These are phyloP conservation scores for Apiospora rasikravindrae DNA, from an alignment of 2,329 filamentous ascomycete species.

Conservation along the genomic window DNA sequence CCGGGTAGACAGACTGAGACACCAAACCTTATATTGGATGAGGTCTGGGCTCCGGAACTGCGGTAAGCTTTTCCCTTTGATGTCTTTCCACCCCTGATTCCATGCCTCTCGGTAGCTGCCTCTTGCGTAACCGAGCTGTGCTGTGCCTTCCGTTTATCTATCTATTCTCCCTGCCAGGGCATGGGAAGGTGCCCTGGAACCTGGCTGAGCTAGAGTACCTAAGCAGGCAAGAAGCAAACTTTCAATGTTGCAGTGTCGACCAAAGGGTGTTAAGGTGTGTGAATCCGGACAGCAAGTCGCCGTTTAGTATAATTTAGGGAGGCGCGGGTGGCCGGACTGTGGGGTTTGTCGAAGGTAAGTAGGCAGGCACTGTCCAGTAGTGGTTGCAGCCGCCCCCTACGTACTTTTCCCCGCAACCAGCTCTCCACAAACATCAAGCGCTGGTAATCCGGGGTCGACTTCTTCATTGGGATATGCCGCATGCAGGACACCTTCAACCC, in stretches of 20 bases:
- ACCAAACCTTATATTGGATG: background rate
- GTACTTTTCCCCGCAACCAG: constrained; percentile 15
- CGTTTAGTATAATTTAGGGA: background rate
- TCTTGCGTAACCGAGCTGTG: constrained; percentile 3
- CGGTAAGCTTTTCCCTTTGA: background rate
- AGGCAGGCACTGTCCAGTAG: background rate
- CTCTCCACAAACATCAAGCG: constrained; percentile 6
- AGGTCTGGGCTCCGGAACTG: background rate
- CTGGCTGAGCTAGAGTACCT: background rate
- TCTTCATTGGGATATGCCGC: constrained; percentile 5
- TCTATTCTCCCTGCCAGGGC: background rate
- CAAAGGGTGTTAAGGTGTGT: background rate
- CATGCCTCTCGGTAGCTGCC: background rate
- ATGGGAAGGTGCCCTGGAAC: background rate
- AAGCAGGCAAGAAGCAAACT: background rate
- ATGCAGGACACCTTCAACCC: constrained; percentile 6
- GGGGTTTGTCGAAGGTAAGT: background rate
- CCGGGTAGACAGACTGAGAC: background rate
- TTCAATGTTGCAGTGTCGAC: background rate
- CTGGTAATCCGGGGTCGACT: constrained; percentile 8
- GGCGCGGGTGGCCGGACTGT: constrained; percentile 3
- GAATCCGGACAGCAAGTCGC: background rate
- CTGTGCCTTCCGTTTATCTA: background rate
- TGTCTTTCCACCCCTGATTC: background rate
- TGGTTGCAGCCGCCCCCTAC: background rate